These are phyloP conservation scores for Phialophora tarda DNA, from an alignment of 2,329 filamentous ascomycete species.

Conservation along the genomic window DNA sequence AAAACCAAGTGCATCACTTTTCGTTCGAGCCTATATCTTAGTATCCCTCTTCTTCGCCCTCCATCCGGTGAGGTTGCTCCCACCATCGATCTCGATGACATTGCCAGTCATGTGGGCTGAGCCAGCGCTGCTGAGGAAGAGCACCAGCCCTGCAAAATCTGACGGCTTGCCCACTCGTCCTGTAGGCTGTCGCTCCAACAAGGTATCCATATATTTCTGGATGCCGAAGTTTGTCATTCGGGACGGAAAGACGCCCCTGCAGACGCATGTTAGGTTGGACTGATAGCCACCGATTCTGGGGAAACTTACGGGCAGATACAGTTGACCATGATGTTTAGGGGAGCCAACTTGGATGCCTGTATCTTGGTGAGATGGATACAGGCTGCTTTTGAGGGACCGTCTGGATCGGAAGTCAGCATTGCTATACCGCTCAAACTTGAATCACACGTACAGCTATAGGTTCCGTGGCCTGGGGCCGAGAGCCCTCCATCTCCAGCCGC, in stretches of 20 bases:
- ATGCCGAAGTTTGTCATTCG: slow-evolving; percentile 63
- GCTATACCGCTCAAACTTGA: background rate
- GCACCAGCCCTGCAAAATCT: slow-evolving; percentile 55
- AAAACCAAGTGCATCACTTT: background rate
- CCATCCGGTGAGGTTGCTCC: slow-evolving; percentile 52
- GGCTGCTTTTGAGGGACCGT: slow-evolving; percentile 60
- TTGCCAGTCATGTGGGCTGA: slow-evolving; percentile 53
- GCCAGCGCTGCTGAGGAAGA: slow-evolving; percentile 51
- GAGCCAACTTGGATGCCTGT: slow-evolving; percentile 57
- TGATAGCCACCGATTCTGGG: background rate
- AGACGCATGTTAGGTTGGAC: slow-evolving; percentile 42
- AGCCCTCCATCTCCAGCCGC: slow-evolving; percentile 56
- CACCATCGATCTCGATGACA: slow-evolving; percentile 57
- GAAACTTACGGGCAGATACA: slow-evolving; percentile 46
- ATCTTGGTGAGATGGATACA: slow-evolving; percentile 60
- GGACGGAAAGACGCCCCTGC: slow-evolving; percentile 56
- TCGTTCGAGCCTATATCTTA: slow-evolving; percentile 33
- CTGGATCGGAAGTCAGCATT: slow-evolving; percentile 33
- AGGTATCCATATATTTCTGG: slow-evolving; percentile 55
- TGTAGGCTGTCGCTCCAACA: slow-evolving; percentile 54
- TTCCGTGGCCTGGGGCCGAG: slow-evolving; percentile 58
- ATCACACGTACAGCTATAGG: slow-evolving; percentile 50
- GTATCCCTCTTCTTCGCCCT: slow-evolving; percentile 43
- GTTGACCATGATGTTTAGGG: slow-evolving; percentile 60
- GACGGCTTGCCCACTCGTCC: slow-evolving; percentile 55